Conservation (phyloP, 1,139 yeast genomes). For the Ogataea hybrid region DNA sequence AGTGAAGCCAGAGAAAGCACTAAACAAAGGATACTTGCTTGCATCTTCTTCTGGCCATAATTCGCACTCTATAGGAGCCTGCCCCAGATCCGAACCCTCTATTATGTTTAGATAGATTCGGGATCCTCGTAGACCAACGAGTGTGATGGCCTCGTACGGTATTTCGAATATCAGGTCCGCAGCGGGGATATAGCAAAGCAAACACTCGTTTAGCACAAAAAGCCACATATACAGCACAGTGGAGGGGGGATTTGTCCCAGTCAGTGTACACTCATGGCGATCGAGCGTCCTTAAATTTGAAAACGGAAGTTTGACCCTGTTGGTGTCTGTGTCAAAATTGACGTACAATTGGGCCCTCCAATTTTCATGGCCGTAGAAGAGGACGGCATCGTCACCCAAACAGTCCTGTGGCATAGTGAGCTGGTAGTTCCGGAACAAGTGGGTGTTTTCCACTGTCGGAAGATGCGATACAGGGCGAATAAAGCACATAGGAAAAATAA, state of each 20-base stretch:
- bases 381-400: conserved; percentile 13
- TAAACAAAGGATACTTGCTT: conserved; percentile 13
- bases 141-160: conserved; percentile 15
- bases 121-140: conserved; percentile 11
- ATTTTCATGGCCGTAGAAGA: conserved; percentile 16
- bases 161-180: conserved; percentile 8
- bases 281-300: background rate
- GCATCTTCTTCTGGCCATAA: conserved; percentile 9
- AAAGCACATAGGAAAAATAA: conserved; percentile 9
- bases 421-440: conserved; percentile 15
- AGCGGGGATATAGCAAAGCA: conserved; percentile 7
- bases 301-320: conserved; percentile 12
- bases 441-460: conserved; percentile 23
- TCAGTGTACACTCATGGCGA: background rate
- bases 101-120: conserved; percentile 12
- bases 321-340: background rate
- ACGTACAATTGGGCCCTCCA: conserved; percentile 15
- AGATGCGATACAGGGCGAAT: conserved; percentile 23
- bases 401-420: conserved; percentile 19
- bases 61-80: conserved; percentile 13
- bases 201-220: conserved; percentile 12
- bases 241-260: background rate
- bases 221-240: conserved; percentile 11
- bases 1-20: conserved; percentile 6
- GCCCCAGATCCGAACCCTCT: conserved; percentile 5